Base-by-base conservation (phyloP, 139 green algal species). In the Dunaliella sp. region DNA sequence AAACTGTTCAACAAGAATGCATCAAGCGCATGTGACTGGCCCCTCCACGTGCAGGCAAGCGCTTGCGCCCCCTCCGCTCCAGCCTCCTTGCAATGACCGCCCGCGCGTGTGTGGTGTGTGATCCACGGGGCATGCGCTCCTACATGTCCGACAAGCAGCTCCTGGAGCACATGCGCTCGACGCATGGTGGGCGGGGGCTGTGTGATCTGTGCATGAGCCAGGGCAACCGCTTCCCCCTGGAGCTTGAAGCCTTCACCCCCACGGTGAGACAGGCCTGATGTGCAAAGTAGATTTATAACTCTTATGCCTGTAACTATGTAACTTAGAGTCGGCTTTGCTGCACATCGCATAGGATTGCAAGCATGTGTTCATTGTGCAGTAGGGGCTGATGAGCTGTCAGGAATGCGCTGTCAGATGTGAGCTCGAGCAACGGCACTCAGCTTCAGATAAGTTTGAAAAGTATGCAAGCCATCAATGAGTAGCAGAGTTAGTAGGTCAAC, bases 101-200 rank as follows among this genome's bases (percentile, higher is more conserved):
- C 0, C 76, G 87, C 65, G 88, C 89, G 21, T 96, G 93, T 84
- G 1, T 26, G 1, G 38, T 92, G 38, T 96, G 93, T 76, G 90
- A 95, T 85, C 79, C 48, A 0, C 35, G 32, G 0, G 91, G 86
- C 3, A 28, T 59, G n/a, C 38, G 77, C 0, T 89, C 91, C 21
- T 94, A 94, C 79, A 77, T 36, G 30, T 90, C 77, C 24, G 79
- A 76, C 72, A 84, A 90, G 65, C 21, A 86, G 75, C 89, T 96
- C 84, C 80, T 74, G 85, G 84, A 79, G 0, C 90, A 93, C 80
- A 25, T 93, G 57, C 37, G 28, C 78, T 76, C 26, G 1, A 30
- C 1, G 12, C 85, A 89, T 57, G 36, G 35, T 0, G 26, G 76
- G 74, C 37, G 34, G 83, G 36, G n/a, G 80, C 85, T 95, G 72